Percentiles rank a stretch among this genome's conserved stretches.
Conservation (phyloP, 805 yeast genomes). For the Saturnispora silvae region DNA sequence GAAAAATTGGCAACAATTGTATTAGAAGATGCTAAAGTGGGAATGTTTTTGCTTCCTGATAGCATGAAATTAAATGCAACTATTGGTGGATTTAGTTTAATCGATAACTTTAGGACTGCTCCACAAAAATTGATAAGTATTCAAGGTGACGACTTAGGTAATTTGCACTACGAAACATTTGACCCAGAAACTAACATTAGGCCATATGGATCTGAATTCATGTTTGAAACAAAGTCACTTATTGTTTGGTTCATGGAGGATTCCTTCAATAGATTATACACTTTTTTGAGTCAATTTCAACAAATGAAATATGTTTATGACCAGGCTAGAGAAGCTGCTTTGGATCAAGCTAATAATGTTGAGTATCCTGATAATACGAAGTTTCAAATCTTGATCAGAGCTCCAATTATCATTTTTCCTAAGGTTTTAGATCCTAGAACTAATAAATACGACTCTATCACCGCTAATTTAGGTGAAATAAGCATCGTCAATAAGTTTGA, state of each 20-base stretch:
- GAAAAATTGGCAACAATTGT: conserved; percentile 69
- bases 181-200: conserved; percentile 42
- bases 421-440: conserved; percentile 33
- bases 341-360: conserved; percentile 59
- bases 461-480: conserved; percentile 75
- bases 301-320: conserved; percentile 87
- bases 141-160: conserved; percentile 71
- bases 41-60: conserved; percentile 60
- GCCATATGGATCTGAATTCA: conserved; percentile 45
- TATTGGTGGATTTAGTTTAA: conserved; percentile 68
- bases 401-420: conserved; percentile 83
- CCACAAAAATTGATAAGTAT: conserved; percentile 61
- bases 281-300: conserved; percentile 63
- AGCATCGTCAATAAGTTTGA: conserved; percentile 54
- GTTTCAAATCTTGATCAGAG: conserved; percentile 59
- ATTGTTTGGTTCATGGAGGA: conserved; percentile 72
- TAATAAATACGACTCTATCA: conserved; percentile 46
- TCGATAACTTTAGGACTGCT: conserved; percentile 57
- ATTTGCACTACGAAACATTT: conserved; percentile 73
- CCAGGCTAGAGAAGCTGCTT: conserved; percentile 77
- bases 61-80: conserved; percentile 61
- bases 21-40: conserved; percentile 62
- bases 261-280: conserved; percentile 57
- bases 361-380: conserved; percentile 51
- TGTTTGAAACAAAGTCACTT: conserved; percentile 65